Percentiles rank a stretch among this genome's conserved stretches.
phyloP scores from a whole-genome alignment of 257 asterid genomes.

The Coffea canephora region DNA sequence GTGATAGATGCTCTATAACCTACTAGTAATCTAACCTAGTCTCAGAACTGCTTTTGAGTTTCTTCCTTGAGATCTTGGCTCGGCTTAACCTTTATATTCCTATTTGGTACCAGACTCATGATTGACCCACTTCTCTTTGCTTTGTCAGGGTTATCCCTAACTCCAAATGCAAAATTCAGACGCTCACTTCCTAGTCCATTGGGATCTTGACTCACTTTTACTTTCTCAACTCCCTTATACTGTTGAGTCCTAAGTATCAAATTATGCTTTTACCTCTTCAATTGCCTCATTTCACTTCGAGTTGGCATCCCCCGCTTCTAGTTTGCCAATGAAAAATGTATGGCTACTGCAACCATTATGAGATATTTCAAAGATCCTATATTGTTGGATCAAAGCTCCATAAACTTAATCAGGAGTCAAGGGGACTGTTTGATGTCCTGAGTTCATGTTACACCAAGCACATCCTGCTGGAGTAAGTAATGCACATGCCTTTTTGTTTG shows the following conservation, averaged over 20 bases:
- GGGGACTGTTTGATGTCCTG: neutral
- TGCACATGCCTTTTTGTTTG: neutral
- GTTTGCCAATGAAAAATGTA: neutral
- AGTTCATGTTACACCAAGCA: neutral
- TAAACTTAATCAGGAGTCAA: neutral
- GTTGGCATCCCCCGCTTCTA: no score
- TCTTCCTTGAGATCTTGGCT: neutral
- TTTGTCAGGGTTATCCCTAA: neutral
- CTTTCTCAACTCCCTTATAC: neutral
- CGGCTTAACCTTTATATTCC: neutral
- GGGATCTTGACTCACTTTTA: neutral
- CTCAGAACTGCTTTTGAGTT: neutral
- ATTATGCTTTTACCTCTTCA: neutral
- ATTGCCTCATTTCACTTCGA: neutral
- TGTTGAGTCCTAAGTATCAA: neutral
- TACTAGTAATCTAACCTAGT: neutral
- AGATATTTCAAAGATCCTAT: neutral
- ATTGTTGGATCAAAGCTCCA: neutral
- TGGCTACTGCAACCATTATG: neutral
- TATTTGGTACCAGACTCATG: neutral
- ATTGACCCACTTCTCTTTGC: neutral
- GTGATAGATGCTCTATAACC: neutral
- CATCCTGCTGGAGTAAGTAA: neutral
- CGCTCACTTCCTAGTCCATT: neutral
- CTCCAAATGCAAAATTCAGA: neutral